Evolutionary conservation across 1,139 yeast genomes (phyloP), one percentile per base, ranked within the genome.

Genomic region (Candida sanyaensis): DNA sequence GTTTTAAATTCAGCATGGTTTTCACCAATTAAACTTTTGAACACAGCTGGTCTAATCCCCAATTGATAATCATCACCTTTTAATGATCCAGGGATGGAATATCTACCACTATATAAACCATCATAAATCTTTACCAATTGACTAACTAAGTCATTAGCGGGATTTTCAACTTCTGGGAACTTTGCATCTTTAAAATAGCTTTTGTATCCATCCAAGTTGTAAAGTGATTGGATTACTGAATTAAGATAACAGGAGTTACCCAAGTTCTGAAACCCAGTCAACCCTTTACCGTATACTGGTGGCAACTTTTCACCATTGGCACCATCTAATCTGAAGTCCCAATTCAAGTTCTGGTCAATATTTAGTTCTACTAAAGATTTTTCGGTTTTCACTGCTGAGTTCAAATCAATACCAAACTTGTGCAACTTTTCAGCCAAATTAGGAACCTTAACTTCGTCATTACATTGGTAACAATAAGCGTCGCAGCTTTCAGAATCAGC

Each of bases 171-270:
- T 38, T 60, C 12, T 13, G 32, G 69, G 66, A 51, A 72, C 5
- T 63, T 52, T 41, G 64, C 57, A 2, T 58, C 38, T 43, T 56
- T 39, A 56, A 70, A 68, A 65, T 68, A 59, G 26, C 60, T 74
- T 66, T 58, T 50, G 57, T 87, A 86, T 7, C 59, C 52, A 0
- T 57, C 50, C 37, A 69, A 57, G 41, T 67, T 63, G 55, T 69
- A 75, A 47, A 93, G 68, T 3, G 84, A 75, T 64, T 93, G 99
- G 4, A 90, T 54, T 0, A 85, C 92, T 1, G 96, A 86, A 44
- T 92, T 88, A 53, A 93, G 59, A 63, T 93, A 93, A 66, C 99
- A 93, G 0, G 97, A 87, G 60, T 93, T 93, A 3, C 99, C 99
- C 54, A 93, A 69, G 63, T 93, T 93, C 55, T 85, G 82, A 61